Evolutionary conservation across 805 yeast species (phyloP).

Genomic region (Pichia sporocuriosa): DNA sequence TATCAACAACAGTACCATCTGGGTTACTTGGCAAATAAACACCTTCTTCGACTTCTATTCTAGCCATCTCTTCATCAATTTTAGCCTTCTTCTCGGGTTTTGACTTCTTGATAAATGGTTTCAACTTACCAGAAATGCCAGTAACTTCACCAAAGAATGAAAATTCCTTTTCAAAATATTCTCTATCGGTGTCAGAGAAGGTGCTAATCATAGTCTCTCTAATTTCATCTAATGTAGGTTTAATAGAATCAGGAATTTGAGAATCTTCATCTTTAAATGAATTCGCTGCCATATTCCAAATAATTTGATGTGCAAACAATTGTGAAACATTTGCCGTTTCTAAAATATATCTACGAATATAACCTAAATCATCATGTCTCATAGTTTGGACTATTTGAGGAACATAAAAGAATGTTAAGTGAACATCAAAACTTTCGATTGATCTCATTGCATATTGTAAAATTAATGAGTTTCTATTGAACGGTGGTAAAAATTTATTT

Average conservation of each 20-base stretch:
- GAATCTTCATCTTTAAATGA: conserved; percentile 87
- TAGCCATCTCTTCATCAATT: conserved; percentile 92
- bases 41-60: conserved; percentile 64
- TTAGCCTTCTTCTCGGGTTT: conserved; percentile 95
- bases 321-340: conserved; percentile 91
- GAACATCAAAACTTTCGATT: conserved; percentile 78
- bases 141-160: conserved; percentile 88
- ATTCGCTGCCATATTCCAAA: conserved; percentile 97
- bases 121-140: conserved; percentile 86
- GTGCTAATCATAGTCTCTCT: conserved; percentile 54
- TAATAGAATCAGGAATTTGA: conserved; percentile 67
- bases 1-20: conserved; percentile 88
- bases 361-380: conserved; percentile 76
- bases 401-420: conserved; percentile 88
- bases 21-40: conserved; percentile 96
- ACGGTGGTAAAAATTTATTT: conserved; percentile 71
- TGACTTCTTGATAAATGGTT: conserved; percentile 87
- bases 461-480: conserved; percentile 55
- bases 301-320: conserved; percentile 92
- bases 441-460: conserved; percentile 89
- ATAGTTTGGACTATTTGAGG: conserved; percentile 95
- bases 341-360: conserved; percentile 78
- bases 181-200: conserved; percentile 54
- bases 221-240: conserved; percentile 75
- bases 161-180: conserved; percentile 77